Base-by-base conservation (phyloP, 345 rosid genomes). In the Salix suchowensis region DNA sequence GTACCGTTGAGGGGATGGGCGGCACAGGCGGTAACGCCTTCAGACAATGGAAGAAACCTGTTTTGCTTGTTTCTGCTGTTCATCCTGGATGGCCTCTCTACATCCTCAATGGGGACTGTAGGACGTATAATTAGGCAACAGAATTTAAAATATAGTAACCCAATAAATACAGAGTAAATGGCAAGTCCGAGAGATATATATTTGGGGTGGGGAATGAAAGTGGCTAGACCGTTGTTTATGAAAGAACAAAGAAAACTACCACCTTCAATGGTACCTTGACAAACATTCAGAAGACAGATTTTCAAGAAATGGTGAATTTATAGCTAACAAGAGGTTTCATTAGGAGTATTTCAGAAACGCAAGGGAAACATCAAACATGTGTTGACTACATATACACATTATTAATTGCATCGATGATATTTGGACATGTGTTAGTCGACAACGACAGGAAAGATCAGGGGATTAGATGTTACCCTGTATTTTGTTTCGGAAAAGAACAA, bases 1-100 rank as follows among this genome's bases (percentile, higher is more conserved):
- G 91, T 82, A 36, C 87, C 89, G 74, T 87, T 87, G 73, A 86
- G 84, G 40, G 98, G 99, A 90, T 93, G 97, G 30, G 91, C 70
- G 42, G 91, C 88, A 68, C 96, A 91, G 2, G 87, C 85, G 11
- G 92, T 91, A 76, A 92, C 91, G 77, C 82, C 83, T 84, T 93
- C 91, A 52, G 94, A 86, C 54, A 93, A 65, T n/a, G 95, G 86
- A 78, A 96, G 72, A 85, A 88, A 93, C 84, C 86, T 89, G 75
- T 93, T 91, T 82, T 82, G 84, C 82, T 78, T 88, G 42, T 26
- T 71, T 77, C 37, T 77, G 36, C 75, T 80, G 55, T 71, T 74
- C 30, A 2, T 55, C 55, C 76, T 76, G 28, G 84, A 75, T 44
- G 72, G 74, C 71, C 55, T 83, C 76, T 78, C 66, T 23, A 37